phyloP scores from a whole-genome alignment of 2,329 filamentous ascomycete genomes.

The Teratosphaeria gauchensis region DNA sequence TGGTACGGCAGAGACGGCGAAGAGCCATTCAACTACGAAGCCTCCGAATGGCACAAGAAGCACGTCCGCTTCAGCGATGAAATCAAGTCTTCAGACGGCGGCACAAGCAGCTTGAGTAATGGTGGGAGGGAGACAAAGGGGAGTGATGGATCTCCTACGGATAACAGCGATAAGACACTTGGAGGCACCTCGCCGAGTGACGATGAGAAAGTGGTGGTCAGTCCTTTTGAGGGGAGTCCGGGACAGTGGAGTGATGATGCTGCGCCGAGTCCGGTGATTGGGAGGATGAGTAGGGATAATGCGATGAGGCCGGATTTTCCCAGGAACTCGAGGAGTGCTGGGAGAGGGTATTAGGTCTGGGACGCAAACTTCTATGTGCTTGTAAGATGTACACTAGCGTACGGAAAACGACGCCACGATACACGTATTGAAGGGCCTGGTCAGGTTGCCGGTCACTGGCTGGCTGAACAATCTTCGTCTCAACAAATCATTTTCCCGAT shows the following conservation, averaged over 20 bases:
- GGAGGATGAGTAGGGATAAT: neutral
- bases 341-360: neutral
- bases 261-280: too few relatives aligned
- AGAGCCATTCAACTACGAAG: constrained; percentile 44
- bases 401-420: too few relatives aligned
- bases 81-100: constrained; percentile 17
- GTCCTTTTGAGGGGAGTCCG: neutral
- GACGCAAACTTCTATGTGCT: too few relatives aligned
- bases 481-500: too few relatives aligned
- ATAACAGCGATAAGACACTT: neutral
- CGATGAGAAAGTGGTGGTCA: neutral
- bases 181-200: neutral
- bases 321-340: neutral
- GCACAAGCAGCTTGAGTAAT: constrained; percentile 1
- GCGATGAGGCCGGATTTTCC: neutral
- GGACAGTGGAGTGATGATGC: neutral
- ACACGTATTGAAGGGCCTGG: too few relatives aligned
- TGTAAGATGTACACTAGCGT: too few relatives aligned
- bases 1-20: constrained; percentile 49
- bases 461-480: too few relatives aligned
- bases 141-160: neutral
- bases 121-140: neutral
- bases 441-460: too few relatives aligned
- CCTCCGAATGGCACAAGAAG: constrained; percentile 27
- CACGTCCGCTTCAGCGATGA: constrained; percentile 20